phyloP scores from a whole-genome alignment of 345 rosid genomes.

The Lagerstroemia speciosa region DNA sequence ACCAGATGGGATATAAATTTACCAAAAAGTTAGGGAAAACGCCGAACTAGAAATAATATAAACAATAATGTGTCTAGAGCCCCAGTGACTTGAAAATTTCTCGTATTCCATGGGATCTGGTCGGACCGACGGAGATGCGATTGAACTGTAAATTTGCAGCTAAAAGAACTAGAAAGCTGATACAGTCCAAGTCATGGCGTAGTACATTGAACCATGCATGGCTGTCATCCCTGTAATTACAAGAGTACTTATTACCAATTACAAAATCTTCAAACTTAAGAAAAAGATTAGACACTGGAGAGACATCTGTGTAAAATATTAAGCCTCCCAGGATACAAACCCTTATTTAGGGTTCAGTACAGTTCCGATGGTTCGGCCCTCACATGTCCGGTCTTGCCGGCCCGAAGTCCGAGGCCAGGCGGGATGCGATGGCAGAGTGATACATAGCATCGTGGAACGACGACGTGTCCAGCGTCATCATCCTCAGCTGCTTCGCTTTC shows the following conservation, averaged over 20 bases:
- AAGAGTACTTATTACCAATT: neutral
- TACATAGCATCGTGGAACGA: slow-evolving; percentile 67
- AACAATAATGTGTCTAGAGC: no score
- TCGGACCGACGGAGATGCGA: no score
- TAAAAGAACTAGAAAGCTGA: no score
- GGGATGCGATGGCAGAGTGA: slow-evolving; percentile 67
- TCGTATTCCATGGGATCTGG: no score
- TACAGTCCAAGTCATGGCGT: neutral
- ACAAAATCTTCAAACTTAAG: neutral
- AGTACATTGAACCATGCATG: neutral
- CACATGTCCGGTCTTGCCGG: slow-evolving; percentile 12
- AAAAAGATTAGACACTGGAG: no score
- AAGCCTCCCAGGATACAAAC: no score
- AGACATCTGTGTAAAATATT: no score
- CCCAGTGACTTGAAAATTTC: no score
- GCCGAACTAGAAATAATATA: no score
- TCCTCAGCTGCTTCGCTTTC: slow-evolving; percentile 55
- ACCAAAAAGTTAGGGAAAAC: no score
- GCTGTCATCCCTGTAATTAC: neutral
- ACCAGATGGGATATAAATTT: no score
- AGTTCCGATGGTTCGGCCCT: slow-evolving; percentile 6
- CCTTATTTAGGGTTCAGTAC: neutral
- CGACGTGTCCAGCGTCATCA: slow-evolving; percentile 35
- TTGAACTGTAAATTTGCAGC: no score
- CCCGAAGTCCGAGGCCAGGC: slow-evolving; percentile 52